Percentiles rank a stretch among this genome's conserved stretches.
phyloP scores from a whole-genome alignment of 768 basidiomycete genomes.

The Dioszegia aurantiaca region DNA sequence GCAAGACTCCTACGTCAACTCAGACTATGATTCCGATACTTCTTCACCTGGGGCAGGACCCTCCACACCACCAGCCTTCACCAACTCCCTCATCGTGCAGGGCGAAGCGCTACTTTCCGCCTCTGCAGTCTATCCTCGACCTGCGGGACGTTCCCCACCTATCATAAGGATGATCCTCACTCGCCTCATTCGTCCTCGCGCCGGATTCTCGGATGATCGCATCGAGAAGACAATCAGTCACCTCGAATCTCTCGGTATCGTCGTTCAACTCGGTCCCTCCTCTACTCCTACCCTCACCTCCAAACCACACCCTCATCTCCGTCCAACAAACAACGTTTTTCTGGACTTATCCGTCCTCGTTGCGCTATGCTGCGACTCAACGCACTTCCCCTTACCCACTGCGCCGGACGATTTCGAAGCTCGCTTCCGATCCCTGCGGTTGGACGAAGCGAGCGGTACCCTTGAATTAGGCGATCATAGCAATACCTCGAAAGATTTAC shows the following conservation, averaged over 20 bases:
- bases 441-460: slow-evolving; percentile 1
- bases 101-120: slow-evolving; percentile 67
- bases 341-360: slow-evolving; percentile 81
- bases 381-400: slow-evolving; percentile 66
- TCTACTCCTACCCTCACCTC: neutral
- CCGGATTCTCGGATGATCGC: slow-evolving; percentile 57
- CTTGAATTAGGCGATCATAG: slow-evolving; percentile 25
- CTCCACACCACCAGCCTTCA: slow-evolving; percentile 53
- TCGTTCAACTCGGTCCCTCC: slow-evolving; percentile 63
- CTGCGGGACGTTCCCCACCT: slow-evolving; percentile 46
- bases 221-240: slow-evolving; percentile 62
- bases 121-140: slow-evolving; percentile 60
- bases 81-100: slow-evolving; percentile 72
- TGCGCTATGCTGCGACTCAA: slow-evolving; percentile 77
- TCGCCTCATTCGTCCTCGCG: slow-evolving; percentile 66
- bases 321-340: slow-evolving; percentile 63
- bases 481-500: slow-evolving; percentile 67
- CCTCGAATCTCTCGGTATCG: slow-evolving; percentile 64
- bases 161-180: slow-evolving; percentile 63
- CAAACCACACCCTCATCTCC: slow-evolving; percentile 15
- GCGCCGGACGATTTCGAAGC: slow-evolving; percentile 61
- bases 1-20: slow-evolving; percentile 73
- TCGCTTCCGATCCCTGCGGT: slow-evolving; percentile 62
- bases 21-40: slow-evolving; percentile 57
- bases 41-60: slow-evolving; percentile 7